phyloP scores from a whole-genome alignment of 129 eudicot species.

The Lonicera japonica region DNA sequence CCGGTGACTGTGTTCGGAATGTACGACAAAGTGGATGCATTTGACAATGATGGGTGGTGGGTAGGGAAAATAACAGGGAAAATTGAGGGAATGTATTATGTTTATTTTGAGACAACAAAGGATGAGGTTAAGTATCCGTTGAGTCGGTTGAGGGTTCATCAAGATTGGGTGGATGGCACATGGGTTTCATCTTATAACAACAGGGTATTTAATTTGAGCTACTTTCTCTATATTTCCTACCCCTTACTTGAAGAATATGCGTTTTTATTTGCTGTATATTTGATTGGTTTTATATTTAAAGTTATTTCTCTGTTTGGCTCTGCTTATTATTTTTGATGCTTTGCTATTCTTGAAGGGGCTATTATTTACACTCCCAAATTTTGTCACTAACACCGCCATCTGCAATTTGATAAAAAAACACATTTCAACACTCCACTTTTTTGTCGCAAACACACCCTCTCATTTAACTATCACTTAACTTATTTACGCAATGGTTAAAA shows the following conservation, averaged over 20 bases:
- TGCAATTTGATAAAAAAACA: too few species aligned
- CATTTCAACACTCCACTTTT: too few species aligned
- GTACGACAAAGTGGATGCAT: slow-evolving; percentile 18
- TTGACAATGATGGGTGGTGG: slow-evolving; percentile 31
- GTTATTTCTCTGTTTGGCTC: neutral
- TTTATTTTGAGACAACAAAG: slow-evolving; percentile 1
- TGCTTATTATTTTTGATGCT: too few species aligned
- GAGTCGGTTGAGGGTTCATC: slow-evolving; percentile 14
- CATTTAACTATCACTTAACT: too few species aligned
- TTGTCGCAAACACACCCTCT: too few species aligned
- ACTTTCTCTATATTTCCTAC: neutral
- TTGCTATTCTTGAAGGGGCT: too few species aligned
- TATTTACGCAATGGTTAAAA: too few species aligned
- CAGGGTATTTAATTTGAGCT: neutral
- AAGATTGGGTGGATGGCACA: slow-evolving; percentile 16
- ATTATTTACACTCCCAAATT: too few species aligned
- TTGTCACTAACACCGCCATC: too few species aligned
- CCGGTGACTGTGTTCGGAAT: neutral
- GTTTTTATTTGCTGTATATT: too few species aligned
- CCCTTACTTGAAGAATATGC: too few species aligned
- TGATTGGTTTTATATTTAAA: neutral
- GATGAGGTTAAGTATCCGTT: neutral
- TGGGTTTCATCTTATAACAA: slow-evolving; percentile 5
- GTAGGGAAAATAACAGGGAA: slow-evolving; percentile 9
- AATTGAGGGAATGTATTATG: neutral